phyloP scores from a whole-genome alignment of 371 early-diverging fungal species.

The Mucor plumbeus region DNA sequence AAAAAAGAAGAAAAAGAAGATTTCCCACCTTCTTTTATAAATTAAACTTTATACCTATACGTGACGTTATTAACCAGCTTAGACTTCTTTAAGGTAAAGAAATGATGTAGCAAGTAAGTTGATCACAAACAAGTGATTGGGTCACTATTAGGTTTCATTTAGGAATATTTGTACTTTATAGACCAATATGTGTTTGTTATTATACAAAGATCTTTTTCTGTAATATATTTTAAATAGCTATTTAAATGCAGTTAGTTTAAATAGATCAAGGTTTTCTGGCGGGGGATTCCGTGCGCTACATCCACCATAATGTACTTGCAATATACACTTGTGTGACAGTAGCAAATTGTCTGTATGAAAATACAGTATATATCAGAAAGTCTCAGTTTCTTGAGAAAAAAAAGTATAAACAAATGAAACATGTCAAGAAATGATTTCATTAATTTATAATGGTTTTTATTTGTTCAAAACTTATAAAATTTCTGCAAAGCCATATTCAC shows the following conservation, averaged over 20 bases:
- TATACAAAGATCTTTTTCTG: neutral
- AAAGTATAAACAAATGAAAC: too few species aligned
- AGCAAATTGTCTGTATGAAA: too few species aligned
- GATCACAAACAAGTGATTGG: neutral
- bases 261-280: slow-evolving; percentile 2
- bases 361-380: too few species aligned
- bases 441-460: too few species aligned
- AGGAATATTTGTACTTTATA: too few species aligned
- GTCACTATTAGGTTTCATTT: neutral
- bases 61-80: neutral
- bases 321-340: neutral
- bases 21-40: slow-evolving; percentile 3
- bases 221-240: neutral
- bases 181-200: neutral
- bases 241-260: neutral
- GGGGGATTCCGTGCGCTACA: neutral
- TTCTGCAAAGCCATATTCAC: too few species aligned
- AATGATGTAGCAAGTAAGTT: neutral
- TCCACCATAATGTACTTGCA: neutral
- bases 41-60: neutral
- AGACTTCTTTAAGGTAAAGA: neutral
- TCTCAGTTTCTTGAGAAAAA: too few species aligned
- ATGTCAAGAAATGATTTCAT: too few species aligned
- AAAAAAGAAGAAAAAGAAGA: slow-evolving; percentile 1
- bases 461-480: too few species aligned